Conservation (phyloP, 352 stramenopile genomes). For the Plasmopara viticola region DNA sequence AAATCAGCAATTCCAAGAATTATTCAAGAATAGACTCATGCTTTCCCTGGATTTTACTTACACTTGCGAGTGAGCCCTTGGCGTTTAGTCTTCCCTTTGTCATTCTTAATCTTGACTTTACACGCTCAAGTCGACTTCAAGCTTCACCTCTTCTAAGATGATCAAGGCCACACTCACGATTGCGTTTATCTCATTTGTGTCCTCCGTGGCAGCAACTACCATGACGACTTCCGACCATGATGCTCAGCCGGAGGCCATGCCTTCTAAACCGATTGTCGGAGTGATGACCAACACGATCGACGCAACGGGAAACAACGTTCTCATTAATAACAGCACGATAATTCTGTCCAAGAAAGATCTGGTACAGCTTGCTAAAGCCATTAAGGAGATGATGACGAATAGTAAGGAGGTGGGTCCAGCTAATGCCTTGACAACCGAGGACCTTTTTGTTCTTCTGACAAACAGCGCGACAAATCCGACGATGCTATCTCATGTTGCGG, state of each 20-base stretch:
- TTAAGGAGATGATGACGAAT: constrained; percentile 4
- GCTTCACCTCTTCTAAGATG: not conserved
- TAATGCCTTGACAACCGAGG: constrained; percentile 3
- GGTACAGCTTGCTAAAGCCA: constrained; percentile 8
- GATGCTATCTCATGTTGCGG: not conserved
- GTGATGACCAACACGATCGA: constrained; percentile 2
- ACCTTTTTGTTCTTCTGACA: constrained; percentile 9
- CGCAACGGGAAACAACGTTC: not conserved
- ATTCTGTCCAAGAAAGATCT: constrained; percentile 4
- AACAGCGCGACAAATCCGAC: constrained; percentile 3
- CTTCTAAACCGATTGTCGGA: not conserved
- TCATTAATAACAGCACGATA: constrained; percentile 5
- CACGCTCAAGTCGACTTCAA: not conserved
- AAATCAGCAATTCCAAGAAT: too few relatives aligned
- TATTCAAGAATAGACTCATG: too few relatives aligned
- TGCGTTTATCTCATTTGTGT: constrained; percentile 1
- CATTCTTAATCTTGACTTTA: constrained; percentile 6
- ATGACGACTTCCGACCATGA: constrained; percentile 1
- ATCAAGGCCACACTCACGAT: not conserved
- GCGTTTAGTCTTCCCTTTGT: not conserved
- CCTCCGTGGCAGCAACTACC: not conserved
- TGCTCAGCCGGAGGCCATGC: not conserved
- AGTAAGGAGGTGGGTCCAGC: constrained; percentile 1
- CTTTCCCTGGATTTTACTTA: too few relatives aligned
- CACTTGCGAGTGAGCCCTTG: too few relatives aligned